These are phyloP conservation scores for Fusarium dimerum DNA, from an alignment of 2,329 filamentous ascomycete genomes.

Conservation along the genomic window DNA sequence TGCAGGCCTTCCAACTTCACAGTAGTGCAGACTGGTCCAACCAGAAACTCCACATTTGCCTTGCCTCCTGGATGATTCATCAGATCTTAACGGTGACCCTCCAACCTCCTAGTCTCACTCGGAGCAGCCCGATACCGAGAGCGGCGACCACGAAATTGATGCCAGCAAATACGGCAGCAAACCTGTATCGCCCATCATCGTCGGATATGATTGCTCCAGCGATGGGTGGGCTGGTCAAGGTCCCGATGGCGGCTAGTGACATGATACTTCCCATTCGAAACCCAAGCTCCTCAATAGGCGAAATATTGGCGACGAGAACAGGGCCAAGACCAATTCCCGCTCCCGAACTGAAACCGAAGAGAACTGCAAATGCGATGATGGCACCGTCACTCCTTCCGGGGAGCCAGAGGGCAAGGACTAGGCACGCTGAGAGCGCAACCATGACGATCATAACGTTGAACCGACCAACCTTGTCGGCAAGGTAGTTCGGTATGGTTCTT, in stretches of 20 bases:
- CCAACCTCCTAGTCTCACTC: constrained; percentile 16
- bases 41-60: not conserved
- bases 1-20: not conserved
- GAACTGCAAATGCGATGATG: constrained; percentile 13
- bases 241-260: constrained; percentile 14
- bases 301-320: constrained; percentile 13
- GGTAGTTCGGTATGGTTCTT: constrained; percentile 17
- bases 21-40: not conserved
- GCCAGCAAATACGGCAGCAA: constrained; percentile 18
- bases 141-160: constrained; percentile 16
- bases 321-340: constrained; percentile 13
- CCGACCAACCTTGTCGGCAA: constrained; percentile 19
- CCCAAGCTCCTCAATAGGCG: constrained; percentile 15
- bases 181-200: constrained; percentile 16
- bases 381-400: constrained; percentile 9
- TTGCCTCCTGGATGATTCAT: not conserved
- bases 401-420: constrained; percentile 16
- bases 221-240: constrained; percentile 16
- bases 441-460: constrained; percentile 20
- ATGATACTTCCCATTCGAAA: constrained; percentile 17
- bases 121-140: constrained; percentile 11
- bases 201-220: constrained; percentile 10
- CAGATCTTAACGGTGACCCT: constrained; percentile 10
- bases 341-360: constrained; percentile 20
- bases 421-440: constrained; percentile 5